Evolutionary conservation across 2,329 filamentous ascomycete species (phyloP).

Genomic region (Rugonectria rugulosa): DNA sequence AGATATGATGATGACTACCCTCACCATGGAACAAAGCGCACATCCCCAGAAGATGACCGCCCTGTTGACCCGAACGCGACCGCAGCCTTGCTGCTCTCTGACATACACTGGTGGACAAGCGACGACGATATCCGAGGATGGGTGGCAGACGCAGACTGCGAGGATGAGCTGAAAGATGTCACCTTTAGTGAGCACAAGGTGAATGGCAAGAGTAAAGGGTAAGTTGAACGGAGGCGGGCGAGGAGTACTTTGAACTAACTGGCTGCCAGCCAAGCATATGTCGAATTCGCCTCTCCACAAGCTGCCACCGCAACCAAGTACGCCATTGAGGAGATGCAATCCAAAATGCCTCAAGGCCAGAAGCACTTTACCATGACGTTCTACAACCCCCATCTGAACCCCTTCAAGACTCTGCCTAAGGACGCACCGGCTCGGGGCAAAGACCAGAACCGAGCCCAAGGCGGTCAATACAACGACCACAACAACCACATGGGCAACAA

Average conservation of each 20-base stretch:
- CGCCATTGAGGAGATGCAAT: conserved; percentile 71
- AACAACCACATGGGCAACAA: conserved; percentile 40
- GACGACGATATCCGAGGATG: conserved; percentile 94
- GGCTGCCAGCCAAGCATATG: conserved; percentile 72
- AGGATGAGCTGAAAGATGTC: conserved; percentile 87
- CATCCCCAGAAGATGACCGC: conserved; percentile 65
- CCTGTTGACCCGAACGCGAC: conserved; percentile 67
- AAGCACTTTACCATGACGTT: conserved; percentile 80
- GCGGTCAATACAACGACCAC: conserved; percentile 58
- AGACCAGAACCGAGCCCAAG: conserved; percentile 63
- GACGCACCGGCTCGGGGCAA: conserved; percentile 75
- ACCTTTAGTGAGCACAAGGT: conserved; percentile 99
- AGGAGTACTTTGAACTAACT: conserved; percentile 26
- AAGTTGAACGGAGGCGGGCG: conserved; percentile 43
- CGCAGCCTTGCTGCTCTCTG: conserved; percentile 82
- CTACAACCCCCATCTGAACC: conserved; percentile 79
- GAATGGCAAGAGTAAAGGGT: conserved; percentile 99
- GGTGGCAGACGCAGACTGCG: conserved; percentile 79
- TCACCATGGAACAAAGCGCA: conserved; percentile 66
- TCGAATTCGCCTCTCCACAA: conserved; percentile 85
- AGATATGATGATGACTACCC: conserved; percentile 50
- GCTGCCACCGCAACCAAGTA: conserved; percentile 87
- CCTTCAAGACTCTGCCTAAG: conserved; percentile 90
- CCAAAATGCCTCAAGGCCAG: conserved; percentile 59
- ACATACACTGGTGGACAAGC: conserved; percentile 95